Evolutionary conservation across 208 protist species (phyloP).

Genomic region (Sergeia podlipaevii): DNA sequence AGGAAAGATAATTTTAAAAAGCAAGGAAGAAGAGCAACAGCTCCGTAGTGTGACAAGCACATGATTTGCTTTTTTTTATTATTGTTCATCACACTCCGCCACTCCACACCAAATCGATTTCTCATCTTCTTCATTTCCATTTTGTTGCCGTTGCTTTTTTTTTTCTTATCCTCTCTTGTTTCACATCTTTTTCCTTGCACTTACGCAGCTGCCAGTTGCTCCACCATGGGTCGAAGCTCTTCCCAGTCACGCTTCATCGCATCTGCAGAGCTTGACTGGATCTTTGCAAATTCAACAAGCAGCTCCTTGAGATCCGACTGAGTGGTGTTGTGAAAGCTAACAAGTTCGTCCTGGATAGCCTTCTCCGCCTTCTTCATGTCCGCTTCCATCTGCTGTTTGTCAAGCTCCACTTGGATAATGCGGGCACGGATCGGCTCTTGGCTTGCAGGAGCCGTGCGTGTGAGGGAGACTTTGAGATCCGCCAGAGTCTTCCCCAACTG

Average conservation of each 20-base stretch:
- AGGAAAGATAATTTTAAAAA: constrained; percentile 2
- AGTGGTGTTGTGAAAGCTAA: constrained; percentile 73
- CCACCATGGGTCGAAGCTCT: constrained; percentile 39
- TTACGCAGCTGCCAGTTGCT: constrained; percentile 20
- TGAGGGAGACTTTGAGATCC: constrained; percentile 2
- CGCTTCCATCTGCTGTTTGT: constrained; percentile 11
- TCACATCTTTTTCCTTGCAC: not conserved
- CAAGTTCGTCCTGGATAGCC: constrained; percentile 61
- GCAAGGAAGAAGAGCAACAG: not conserved
- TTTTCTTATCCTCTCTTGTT: not conserved
- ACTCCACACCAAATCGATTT: too few relatives aligned
- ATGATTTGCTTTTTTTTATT: not conserved
- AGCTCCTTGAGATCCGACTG: constrained; percentile 81
- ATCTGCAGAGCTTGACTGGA: constrained; percentile 75
- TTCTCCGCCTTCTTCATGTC: constrained; percentile 21
- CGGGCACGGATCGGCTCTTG: too few relatives aligned
- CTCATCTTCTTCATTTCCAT: too few relatives aligned
- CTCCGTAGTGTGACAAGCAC: not conserved
- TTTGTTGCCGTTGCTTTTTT: too few relatives aligned
- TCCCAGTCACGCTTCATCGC: constrained; percentile 73
- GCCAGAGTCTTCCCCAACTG: constrained; percentile 9
- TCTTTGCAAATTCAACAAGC: constrained; percentile 64
- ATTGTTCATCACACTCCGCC: too few relatives aligned
- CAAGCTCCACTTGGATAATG: constrained; percentile 10
- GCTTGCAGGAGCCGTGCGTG: not conserved